Conservation (phyloP, 768 basidiomycete genomes). For the Pholiota molesta region DNA sequence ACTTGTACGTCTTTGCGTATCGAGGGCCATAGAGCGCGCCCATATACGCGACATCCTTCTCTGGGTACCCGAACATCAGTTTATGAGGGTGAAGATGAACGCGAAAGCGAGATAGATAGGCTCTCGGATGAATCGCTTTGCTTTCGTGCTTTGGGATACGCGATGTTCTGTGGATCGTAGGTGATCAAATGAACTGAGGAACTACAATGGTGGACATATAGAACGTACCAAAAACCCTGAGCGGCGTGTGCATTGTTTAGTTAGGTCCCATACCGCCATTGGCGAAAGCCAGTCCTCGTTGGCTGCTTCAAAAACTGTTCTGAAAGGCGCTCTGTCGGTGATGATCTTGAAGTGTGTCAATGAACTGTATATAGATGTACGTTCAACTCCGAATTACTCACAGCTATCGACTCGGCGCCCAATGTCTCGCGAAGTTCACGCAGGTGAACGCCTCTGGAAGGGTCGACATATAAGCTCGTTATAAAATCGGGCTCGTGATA, state of each 20-base stretch:
- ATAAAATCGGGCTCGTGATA: neutral
- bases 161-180: conserved; percentile 17
- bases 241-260: conserved; percentile 21
- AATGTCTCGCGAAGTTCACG: neutral
- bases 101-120: conserved; percentile 8
- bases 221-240: conserved; percentile 23
- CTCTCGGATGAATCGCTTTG: conserved; percentile 15
- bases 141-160: conserved; percentile 14
- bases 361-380: neutral
- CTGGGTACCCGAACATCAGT: conserved; percentile 16
- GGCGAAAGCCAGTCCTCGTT: conserved; percentile 21
- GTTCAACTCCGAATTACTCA: neutral
- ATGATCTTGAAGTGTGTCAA: conserved; percentile 16
- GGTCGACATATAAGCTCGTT: neutral
- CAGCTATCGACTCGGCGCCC: conserved; percentile 1
- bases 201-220: neutral
- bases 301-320: conserved; percentile 17
- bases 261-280: conserved; percentile 23
- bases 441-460: neutral
- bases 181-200: too few relatives aligned
- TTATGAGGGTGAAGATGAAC: conserved; percentile 8
- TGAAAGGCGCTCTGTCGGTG: conserved; percentile 15
- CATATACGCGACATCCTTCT: conserved; percentile 13
- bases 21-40: conserved; percentile 7
- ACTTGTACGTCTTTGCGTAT: conserved; percentile 2